phyloP scores from a whole-genome alignment of 1,284 basidiomycete genomes.

The Fomitopsis pinicola region DNA sequence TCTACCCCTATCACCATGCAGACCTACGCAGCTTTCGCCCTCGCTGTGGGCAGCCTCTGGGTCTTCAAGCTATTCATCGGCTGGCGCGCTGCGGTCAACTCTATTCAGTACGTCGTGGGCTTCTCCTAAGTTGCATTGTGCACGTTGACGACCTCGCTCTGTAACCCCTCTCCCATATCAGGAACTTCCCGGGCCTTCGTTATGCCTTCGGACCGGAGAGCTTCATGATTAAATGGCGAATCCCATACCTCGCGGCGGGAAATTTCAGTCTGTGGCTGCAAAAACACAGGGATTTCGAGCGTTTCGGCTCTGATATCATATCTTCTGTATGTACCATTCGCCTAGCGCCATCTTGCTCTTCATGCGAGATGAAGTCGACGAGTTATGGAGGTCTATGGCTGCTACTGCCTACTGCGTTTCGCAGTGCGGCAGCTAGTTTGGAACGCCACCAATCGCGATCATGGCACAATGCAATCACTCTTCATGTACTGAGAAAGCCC shows the following conservation, averaged over 20 bases:
- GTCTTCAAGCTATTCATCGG: background rate
- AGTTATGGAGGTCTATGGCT: too few species aligned
- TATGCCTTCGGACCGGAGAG: constrained; percentile 12
- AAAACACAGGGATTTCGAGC: constrained; percentile 16
- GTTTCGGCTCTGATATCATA: constrained; percentile 16
- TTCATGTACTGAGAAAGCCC: too few species aligned
- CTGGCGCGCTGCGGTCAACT: background rate
- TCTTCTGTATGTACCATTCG: constrained; percentile 12
- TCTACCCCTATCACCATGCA: background rate
- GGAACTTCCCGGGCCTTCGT: constrained; percentile 19
- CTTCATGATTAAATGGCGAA: constrained; percentile 12
- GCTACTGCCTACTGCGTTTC: too few species aligned
- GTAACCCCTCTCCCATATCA: background rate
- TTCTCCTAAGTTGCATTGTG: background rate
- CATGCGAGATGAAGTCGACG: too few species aligned
- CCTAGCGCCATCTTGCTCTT: background rate
- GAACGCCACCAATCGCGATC: too few species aligned
- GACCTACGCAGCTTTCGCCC: background rate
- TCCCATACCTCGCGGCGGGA: constrained; percentile 15
- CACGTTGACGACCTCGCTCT: background rate
- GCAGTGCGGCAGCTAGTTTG: too few species aligned
- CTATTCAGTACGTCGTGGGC: constrained; percentile 1
- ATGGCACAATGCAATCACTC: too few species aligned
- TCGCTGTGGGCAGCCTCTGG: background rate
- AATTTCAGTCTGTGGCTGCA: constrained; percentile 9